These are phyloP conservation scores for Globisporangium canariense DNA, from an alignment of 352 stramenopile genomes.

Conservation along the genomic window DNA sequence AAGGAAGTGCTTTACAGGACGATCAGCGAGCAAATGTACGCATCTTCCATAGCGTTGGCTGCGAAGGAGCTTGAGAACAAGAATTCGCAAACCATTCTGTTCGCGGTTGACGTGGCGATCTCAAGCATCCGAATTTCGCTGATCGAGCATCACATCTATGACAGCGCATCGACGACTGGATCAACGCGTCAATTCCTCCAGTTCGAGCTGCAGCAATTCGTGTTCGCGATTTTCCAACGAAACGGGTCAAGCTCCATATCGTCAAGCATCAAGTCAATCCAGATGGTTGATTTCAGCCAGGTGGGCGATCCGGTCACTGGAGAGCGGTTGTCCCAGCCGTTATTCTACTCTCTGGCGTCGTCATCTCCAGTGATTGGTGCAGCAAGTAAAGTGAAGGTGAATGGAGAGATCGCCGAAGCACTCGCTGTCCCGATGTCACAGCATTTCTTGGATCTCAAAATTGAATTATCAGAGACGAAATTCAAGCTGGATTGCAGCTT, in stretches of 20 bases:
- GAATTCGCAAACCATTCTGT: conserved; percentile 54
- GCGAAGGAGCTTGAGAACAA: conserved; percentile 42
- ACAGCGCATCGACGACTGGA: conserved; percentile 3
- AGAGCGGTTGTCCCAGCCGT: conserved; percentile 23
- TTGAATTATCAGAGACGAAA: conserved; percentile 53
- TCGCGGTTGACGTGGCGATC: conserved; percentile 61
- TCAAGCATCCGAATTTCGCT: conserved; percentile 50
- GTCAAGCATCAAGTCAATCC: conserved; percentile 52
- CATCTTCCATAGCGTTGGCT: conserved; percentile 42
- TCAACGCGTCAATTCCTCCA: conserved; percentile 54
- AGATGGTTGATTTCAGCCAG: conserved; percentile 71
- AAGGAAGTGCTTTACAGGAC: conserved; percentile 52
- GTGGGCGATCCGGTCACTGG: conserved; percentile 6
- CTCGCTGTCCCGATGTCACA: conserved; percentile 16
- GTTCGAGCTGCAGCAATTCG: conserved; percentile 67
- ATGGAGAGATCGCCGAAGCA: neutral
- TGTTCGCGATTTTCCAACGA: conserved; percentile 62
- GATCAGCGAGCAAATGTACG: conserved; percentile 59
- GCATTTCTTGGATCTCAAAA: conserved; percentile 45
- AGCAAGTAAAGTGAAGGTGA: neutral
- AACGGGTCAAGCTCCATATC: conserved; percentile 45
- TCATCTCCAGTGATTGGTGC: conserved; percentile 16
- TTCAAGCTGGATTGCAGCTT: conserved; percentile 56
- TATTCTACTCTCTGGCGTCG: conserved; percentile 35
- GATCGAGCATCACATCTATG: conserved; percentile 21